A percentile compares a stretch with the other conserved stretches of the same genome.
These are phyloP conservation scores for Quercus parvula DNA, from an alignment of 306 rosid genomes.

Conservation along the genomic window DNA sequence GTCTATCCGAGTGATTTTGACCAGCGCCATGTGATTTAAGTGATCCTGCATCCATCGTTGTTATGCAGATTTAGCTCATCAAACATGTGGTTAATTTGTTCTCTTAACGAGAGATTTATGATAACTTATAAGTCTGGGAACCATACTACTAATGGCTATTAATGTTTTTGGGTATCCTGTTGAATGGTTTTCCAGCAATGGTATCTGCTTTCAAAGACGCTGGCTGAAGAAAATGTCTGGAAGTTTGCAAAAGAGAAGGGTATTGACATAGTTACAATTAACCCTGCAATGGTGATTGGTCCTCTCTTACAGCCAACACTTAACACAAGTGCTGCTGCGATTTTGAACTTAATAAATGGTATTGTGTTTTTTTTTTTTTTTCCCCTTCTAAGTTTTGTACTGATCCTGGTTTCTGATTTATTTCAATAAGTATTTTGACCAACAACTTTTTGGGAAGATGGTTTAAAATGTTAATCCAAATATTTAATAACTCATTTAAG, in stretches of 20 bases:
- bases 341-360: conserved; percentile 63
- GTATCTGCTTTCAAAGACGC: conserved; percentile 76
- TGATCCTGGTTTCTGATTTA: not conserved
- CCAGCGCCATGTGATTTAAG: not conserved
- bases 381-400: not conserved
- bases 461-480: not conserved
- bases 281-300: conserved; percentile 74
- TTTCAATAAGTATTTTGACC: not conserved
- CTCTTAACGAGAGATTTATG: not conserved
- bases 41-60: not conserved
- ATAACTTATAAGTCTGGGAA: not conserved
- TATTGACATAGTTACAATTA: conserved; percentile 66
- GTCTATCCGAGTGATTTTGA: not conserved
- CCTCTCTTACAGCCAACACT: conserved; percentile 76
- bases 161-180: conserved; percentile 2
- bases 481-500: not conserved
- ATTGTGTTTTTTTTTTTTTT: not conserved
- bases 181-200: conserved; percentile 45
- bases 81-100: not conserved
- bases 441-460: not conserved
- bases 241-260: conserved; percentile 66
- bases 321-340: conserved; percentile 47
- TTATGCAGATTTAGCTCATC: not conserved
- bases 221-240: conserved; percentile 94
- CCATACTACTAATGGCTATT: not conserved